Base-by-base conservation (phyloP, 192 early-diverging fungal genomes). In the Polychytrium aggregatum region DNA sequence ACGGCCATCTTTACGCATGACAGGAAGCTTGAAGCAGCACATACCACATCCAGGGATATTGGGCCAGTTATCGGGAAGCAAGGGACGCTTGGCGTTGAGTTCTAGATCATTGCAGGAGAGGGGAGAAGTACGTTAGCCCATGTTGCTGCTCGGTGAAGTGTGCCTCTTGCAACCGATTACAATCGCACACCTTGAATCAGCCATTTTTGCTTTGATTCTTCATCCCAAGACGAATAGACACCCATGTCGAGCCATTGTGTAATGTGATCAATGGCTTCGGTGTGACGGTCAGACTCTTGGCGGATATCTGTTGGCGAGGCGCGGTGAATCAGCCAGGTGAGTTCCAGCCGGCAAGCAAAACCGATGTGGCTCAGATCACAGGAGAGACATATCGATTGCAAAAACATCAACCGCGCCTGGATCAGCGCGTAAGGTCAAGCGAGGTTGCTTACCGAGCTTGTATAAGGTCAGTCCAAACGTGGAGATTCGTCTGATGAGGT, bases 301-400 rank as follows among this genome's bases (percentile, higher is more conserved):
- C 60, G 60, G 21, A 63, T 63, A 33, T 63, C 60, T 24, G 7
- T n/a, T n/a, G n/a, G n/a, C n/a, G n/a, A n/a, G n/a, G n/a, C n/a
- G n/a, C n/a, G n/a, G n/a, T n/a, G n/a, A n/a, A n/a, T n/a, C n/a
- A n/a, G n/a, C n/a, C n/a, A n/a, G n/a, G n/a, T n/a, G n/a, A n/a
- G n/a, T n/a, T n/a, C n/a, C n/a, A n/a, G n/a, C n/a, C n/a, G n/a
- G n/a, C n/a, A n/a, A n/a, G n/a, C n/a, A n/a, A n/a, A n/a, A n/a
- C n/a, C n/a, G n/a, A n/a, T n/a, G n/a, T n/a, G n/a, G n/a, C n/a
- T n/a, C n/a, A n/a, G n/a, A n/a, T n/a, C n/a, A n/a, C n/a, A n/a
- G n/a, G n/a, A n/a, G n/a, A n/a, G n/a, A n/a, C n/a, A n/a, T n/a
- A n/a, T n/a, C n/a, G n/a, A n/a, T n/a, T n/a, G n/a, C n/a, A n/a